Conservation (phyloP, 169 alveolate genomes). For the Plasmodium vinckei region DNA sequence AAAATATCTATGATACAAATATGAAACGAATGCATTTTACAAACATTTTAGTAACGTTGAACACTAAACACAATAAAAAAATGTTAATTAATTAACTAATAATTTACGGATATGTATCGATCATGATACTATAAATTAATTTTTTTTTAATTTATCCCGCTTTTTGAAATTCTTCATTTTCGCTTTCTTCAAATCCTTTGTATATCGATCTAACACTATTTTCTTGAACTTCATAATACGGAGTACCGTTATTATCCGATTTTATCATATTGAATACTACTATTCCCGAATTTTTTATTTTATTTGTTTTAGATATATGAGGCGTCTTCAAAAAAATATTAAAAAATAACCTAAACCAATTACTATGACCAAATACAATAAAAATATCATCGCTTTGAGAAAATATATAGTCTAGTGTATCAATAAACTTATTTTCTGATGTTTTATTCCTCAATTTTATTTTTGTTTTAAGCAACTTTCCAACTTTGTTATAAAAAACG, state of each 20-base stretch:
- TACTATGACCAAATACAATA: conserved; percentile 68
- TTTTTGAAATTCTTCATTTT: too few relatives aligned
- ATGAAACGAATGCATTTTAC: too few relatives aligned
- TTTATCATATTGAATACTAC: conserved; percentile 43
- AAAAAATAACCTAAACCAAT: conserved; percentile 44
- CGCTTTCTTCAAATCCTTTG: conserved; percentile 18
- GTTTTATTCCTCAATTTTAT: not conserved
- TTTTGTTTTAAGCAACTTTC: conserved; percentile 22
- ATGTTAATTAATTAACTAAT: too few relatives aligned
- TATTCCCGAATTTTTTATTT: conserved; percentile 40
- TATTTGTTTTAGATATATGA: conserved; percentile 54
- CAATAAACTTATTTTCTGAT: conserved; percentile 13
- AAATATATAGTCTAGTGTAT: conserved; percentile 47
- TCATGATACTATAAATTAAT: too few relatives aligned
- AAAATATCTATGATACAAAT: too few relatives aligned
- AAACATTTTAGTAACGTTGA: too few relatives aligned
- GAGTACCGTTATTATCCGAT: not conserved
- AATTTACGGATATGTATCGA: too few relatives aligned
- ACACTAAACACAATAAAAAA: too few relatives aligned
- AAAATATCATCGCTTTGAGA: conserved; percentile 23
- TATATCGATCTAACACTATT: conserved; percentile 24
- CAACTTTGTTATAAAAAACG: conserved; percentile 37
- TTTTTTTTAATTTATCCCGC: too few relatives aligned
- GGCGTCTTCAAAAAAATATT: conserved; percentile 11
- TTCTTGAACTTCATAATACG: conserved; percentile 21